Conservation (phyloP, 140 eudicot genomes). For the Artemisia princeps region DNA sequence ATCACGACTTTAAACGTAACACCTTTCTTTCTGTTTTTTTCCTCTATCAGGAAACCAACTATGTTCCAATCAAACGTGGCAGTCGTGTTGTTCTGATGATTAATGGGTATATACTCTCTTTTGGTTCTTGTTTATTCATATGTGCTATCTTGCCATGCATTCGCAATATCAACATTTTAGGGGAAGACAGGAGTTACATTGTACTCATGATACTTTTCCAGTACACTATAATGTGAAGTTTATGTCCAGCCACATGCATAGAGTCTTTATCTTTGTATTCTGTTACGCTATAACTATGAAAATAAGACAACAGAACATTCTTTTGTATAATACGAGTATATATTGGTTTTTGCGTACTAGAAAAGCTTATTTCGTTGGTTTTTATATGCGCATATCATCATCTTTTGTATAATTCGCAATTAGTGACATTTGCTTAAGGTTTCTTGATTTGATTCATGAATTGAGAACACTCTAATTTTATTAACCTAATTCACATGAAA, state of each 20-base stretch:
- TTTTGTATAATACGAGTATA: no score
- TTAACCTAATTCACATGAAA: not conserved
- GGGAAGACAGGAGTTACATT: conserved; percentile 18
- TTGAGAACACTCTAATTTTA: not conserved
- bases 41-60: conserved; percentile 66
- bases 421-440: not conserved
- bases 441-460: not conserved
- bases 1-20: not conserved
- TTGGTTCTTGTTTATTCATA: not conserved
- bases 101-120: conserved; percentile 58
- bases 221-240: not conserved
- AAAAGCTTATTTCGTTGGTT: no score
- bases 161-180: conserved; percentile 1
- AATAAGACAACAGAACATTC: no score
- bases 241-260: no score
- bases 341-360: no score
- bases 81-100: conserved; percentile 79
- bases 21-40: conserved; percentile 3
- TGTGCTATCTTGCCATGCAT: conserved; percentile 16
- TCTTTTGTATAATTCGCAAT: not conserved
- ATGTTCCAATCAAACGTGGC: conserved; percentile 87
- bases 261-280: no score
- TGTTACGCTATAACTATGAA: no score
- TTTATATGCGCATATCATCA: not conserved
- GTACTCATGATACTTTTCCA: not conserved